Evolutionary conservation across 176 grass and related monocot species (phyloP).

Genomic region (Saccharum spontaneum): DNA sequence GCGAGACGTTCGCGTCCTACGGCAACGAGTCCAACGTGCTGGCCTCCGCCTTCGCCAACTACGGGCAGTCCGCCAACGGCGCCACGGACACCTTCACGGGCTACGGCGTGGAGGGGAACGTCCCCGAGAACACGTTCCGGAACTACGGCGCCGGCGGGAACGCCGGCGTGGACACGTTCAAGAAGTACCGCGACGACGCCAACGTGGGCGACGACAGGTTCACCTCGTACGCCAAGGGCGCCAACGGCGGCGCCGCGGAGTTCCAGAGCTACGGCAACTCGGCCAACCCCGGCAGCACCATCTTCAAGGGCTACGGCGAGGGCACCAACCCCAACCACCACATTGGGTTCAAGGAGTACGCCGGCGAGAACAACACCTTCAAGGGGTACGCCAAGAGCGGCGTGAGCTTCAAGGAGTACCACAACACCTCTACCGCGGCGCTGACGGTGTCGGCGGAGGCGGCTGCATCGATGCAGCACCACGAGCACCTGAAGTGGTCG

Average conservation of each 20-base stretch:
- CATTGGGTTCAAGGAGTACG: constrained; percentile 61
- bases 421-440: constrained; percentile 33
- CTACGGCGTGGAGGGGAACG: constrained; percentile 60
- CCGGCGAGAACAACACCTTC: constrained; percentile 56
- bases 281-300: constrained; percentile 44
- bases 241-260: constrained; percentile 58
- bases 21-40: constrained; percentile 67
- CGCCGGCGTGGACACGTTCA: constrained; percentile 68
- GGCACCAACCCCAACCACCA: constrained; percentile 65
- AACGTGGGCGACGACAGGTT: constrained; percentile 83
- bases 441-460: background rate
- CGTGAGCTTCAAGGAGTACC: constrained; percentile 59
- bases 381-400: constrained; percentile 63
- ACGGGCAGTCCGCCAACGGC: constrained; percentile 63
- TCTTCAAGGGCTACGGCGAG: constrained; percentile 74
- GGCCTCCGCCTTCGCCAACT: constrained; percentile 59
- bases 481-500: constrained; percentile 54
- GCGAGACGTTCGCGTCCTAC: constrained; percentile 60
- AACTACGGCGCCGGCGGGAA: constrained; percentile 62
- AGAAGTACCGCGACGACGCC: constrained; percentile 56
- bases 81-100: constrained; percentile 66
- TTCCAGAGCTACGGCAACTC: constrained; percentile 73
- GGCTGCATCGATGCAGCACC: background rate
- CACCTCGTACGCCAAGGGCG: constrained; percentile 66
- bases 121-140: constrained; percentile 63